Evolutionary conservation across 2,329 filamentous ascomycete genomes (phyloP), one percentile per base, ranked within the genome.

Genomic region (Chrysosporium queenslandicum): DNA sequence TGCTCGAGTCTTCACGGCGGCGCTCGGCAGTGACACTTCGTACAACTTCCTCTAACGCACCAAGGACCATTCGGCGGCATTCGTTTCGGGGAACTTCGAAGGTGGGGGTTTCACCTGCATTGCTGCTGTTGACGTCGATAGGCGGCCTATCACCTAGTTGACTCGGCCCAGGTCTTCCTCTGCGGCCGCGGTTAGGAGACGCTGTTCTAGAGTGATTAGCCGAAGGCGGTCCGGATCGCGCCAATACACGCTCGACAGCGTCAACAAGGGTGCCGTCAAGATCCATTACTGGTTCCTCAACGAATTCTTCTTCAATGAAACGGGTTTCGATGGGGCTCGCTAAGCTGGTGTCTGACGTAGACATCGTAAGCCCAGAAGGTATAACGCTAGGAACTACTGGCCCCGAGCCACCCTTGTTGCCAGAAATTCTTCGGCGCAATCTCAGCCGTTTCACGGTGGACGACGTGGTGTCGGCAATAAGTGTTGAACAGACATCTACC

Each of bases 251-350:
- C 60, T 81, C 78, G 20, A 81, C 68, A 6, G 77, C 78, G 60
- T 80, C 77, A 32, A 78, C 74, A 0, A 81, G 67, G 2, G 71
- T 78, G n/a, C 71, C 71, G 55, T 81, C 78, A 48, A 79, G 72
- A 56, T 79, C 77, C 73, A 78, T 76, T 45, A 81, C 73, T 2
- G 66, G 64, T 56, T 81, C 77, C 56, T 77, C 74, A 9, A 71
- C 62, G 46, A 80, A 78, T 52, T 70, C 64, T 56, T 79, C 76
- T 47, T 77, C 73, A 1, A 74, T 67, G 29, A 65, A 63, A 23
- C 46, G 43, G 12, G 46, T 20, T 36, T 53, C 51, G 21, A 54
- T 39, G 4, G 56, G 39, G 12, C 43, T 55, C 27, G 46, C 43
- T 21, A 47, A 30, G 40, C 29, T 43, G 14, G 21, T 16, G 9